Base-by-base conservation (phyloP, 768 basidiomycete genomes). In the Boletus patriciae region DNA sequence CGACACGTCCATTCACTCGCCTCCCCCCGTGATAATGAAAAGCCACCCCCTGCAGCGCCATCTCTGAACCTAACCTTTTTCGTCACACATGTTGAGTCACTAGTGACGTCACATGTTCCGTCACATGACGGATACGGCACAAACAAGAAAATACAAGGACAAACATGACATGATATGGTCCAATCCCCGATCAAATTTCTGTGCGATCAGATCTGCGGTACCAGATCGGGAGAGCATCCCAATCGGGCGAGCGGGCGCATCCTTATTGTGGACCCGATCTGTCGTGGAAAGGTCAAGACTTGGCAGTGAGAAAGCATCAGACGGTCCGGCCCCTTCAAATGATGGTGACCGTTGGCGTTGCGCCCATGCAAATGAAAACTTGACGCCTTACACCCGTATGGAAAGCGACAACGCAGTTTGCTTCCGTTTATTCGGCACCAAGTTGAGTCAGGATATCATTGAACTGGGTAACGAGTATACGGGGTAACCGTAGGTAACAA, bases 401-500 rank as follows among this genome's bases (percentile, higher is more conserved):
- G 33, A 62, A 55, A 46, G 47, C 62, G 57, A 44, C 57, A 52
- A 23, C 40, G 37, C 61, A 36, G 8, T 45, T 46, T 58, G 58
- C 51, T 50, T 48, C 55, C 59, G 55, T 59, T 61, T 36, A 46
- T 44, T 50, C 62, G 43, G 59, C 59, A 61, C 57, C 65, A 59
- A 64, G 47, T 62, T 53, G 62, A 63, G 65, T 55, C 58, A 55
- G 72, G 66, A 71, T 73, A 71, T 73, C 70, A 64, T 66, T 60
- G 62, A 61, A 64, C 65, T 58, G 68, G 70, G 70, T 70, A 70
- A 73, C 59, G 50, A 57, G 59, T 72, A 59, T 73, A 73, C 70
- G 72, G 71, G 72, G 72, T 72, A 72, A 70, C 72, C 70, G 70
- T 59, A 73, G 72, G 66, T 59, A 62, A 68, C 66, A 66, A 62